Percentiles rank a stretch among this genome's conserved stretches.
Evolutionary conservation across 768 basidiomycete species (phyloP).

Genomic region (Mycena rosella): DNA sequence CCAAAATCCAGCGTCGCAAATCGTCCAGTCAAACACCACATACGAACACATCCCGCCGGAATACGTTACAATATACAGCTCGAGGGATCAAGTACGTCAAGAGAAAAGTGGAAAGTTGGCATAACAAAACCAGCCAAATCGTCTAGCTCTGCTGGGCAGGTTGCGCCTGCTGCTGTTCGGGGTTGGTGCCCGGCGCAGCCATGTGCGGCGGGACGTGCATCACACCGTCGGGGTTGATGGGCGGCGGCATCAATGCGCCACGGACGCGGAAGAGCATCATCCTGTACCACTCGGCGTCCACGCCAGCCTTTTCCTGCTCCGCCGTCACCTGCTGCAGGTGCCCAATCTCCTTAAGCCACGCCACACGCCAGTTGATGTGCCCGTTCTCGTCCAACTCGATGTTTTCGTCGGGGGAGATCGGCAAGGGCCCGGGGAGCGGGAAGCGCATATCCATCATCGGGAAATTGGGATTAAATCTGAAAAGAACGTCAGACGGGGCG

Average conservation of each 20-base stretch:
- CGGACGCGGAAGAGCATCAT: slow-evolving; percentile 89
- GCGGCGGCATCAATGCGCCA: slow-evolving; percentile 71
- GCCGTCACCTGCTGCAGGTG: slow-evolving; percentile 81
- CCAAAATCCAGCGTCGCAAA: background rate
- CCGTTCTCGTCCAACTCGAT: slow-evolving; percentile 84
- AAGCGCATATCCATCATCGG: slow-evolving; percentile 79
- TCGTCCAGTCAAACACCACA: background rate
- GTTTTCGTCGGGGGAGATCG: slow-evolving; percentile 73
- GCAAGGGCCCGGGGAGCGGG: slow-evolving; percentile 66
- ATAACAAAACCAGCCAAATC: background rate
- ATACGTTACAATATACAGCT: slow-evolving; percentile 13
- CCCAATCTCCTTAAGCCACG: slow-evolving; percentile 85
- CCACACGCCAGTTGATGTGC: slow-evolving; percentile 82
- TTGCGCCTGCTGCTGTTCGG: slow-evolving; percentile 51
- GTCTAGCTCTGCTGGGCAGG: slow-evolving; percentile 41
- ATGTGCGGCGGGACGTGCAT: slow-evolving; percentile 55
- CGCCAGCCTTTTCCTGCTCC: slow-evolving; percentile 86
- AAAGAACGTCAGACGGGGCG: slow-evolving; percentile 25
- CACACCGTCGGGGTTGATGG: slow-evolving; percentile 63
- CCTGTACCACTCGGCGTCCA: slow-evolving; percentile 86
- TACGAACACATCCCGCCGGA: slow-evolving; percentile 11
- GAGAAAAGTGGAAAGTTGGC: background rate
- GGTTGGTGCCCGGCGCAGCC: slow-evolving; percentile 50
- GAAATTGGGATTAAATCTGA: slow-evolving; percentile 82
- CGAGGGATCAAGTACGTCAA: slow-evolving; percentile 6